Evolutionary conservation across 108 stramenopile species (phyloP).

Genomic region (Stephanodiscus triporus): DNA sequence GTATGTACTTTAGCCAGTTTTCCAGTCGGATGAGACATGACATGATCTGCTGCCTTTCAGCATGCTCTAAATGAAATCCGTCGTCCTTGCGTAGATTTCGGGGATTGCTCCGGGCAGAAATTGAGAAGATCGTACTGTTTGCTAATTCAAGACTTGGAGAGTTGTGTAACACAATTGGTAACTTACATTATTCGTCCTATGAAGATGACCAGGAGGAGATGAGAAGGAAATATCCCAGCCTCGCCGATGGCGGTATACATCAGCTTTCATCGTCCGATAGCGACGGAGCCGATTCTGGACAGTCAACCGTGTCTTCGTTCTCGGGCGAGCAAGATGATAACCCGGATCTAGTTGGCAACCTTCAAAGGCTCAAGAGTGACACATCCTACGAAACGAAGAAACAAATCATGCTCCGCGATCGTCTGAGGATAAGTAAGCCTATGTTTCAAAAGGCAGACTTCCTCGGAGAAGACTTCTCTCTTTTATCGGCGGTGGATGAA

Average conservation of each 20-base stretch:
- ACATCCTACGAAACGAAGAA: slow-evolving; percentile 49
- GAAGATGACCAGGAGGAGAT: slow-evolving; percentile 39
- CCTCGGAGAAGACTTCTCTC: slow-evolving; percentile 59
- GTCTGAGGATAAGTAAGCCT: slow-evolving; percentile 60
- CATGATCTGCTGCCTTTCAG: not conserved
- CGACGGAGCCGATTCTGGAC: slow-evolving; percentile 11
- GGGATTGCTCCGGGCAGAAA: slow-evolving; percentile 55
- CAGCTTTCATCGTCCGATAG: slow-evolving; percentile 31
- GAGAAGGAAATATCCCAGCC: slow-evolving; percentile 51
- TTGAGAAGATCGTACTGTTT: slow-evolving; percentile 58
- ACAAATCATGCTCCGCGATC: slow-evolving; percentile 68
- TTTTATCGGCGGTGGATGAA: slow-evolving; percentile 86
- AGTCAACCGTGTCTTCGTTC: slow-evolving; percentile 31
- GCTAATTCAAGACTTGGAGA: slow-evolving; percentile 54
- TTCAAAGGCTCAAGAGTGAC: slow-evolving; percentile 23
- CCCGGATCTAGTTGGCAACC: not conserved
- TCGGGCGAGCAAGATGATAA: slow-evolving; percentile 27
- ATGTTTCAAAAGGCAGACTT: slow-evolving; percentile 80
- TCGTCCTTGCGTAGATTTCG: slow-evolving; percentile 30
- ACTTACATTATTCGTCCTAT: slow-evolving; percentile 48
- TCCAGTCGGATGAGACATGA: not conserved
- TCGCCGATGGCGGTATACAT: slow-evolving; percentile 69
- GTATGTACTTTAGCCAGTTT: not conserved
- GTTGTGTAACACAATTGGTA: slow-evolving; percentile 54
- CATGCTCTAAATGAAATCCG: not conserved